Conservation (phyloP, 768 basidiomycete species). For the Mycena indigotica region DNA sequence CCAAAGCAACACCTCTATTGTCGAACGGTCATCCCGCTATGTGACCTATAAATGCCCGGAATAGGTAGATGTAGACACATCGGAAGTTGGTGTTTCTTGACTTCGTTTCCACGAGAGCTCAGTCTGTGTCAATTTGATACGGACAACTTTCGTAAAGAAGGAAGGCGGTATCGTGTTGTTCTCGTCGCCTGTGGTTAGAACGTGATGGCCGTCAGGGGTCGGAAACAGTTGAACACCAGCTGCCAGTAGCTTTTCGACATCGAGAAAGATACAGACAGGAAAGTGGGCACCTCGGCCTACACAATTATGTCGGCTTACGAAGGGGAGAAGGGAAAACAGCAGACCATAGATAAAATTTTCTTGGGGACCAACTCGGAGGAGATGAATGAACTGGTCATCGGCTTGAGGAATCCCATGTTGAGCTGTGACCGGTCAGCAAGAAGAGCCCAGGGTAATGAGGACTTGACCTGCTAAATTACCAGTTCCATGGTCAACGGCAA, state of each 20-base stretch:
- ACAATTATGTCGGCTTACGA: background rate
- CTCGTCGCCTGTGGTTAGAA: conserved; percentile 15
- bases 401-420: background rate
- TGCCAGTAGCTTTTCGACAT: conserved; percentile 5
- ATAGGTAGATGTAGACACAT: too few species aligned
- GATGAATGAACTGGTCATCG: background rate
- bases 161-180: conserved; percentile 7
- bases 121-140: background rate
- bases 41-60: too few species aligned
- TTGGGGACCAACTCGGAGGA: background rate
- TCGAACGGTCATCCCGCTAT: too few species aligned
- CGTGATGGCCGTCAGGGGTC: background rate
- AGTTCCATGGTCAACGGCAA: background rate
- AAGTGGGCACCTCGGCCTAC: background rate
- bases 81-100: too few species aligned
- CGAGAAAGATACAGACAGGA: conserved; percentile 8
- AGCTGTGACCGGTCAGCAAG: background rate
- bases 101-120: too few species aligned
- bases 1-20: too few species aligned
- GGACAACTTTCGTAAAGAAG: conserved; percentile 10
- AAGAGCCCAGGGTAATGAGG: background rate
- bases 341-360: background rate
- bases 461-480: conserved; percentile 5
- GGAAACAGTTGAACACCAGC: conserved; percentile 9
- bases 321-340: background rate